Evolutionary conservation across 2,329 filamentous ascomycete species (phyloP).

Genomic region (Epichloe uncinata): DNA sequence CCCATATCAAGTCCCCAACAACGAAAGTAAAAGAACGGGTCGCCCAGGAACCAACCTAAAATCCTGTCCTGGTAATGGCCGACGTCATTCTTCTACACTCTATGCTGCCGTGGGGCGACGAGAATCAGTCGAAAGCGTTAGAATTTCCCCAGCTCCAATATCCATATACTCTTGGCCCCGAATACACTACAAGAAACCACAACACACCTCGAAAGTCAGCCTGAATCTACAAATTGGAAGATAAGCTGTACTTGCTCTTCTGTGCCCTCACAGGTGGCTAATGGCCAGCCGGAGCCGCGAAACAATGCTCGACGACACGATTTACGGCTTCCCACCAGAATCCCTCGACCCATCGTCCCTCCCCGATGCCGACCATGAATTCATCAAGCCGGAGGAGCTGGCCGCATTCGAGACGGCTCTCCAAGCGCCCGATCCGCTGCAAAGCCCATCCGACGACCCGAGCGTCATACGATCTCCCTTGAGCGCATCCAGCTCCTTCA

Average conservation of each 20-base stretch:
- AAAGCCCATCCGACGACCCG: constrained; percentile 43
- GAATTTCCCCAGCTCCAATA: too few relatives aligned
- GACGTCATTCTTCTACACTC: constrained; percentile 1
- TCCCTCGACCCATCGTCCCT: constrained; percentile 56
- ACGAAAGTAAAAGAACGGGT: not conserved
- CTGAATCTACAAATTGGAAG: not conserved
- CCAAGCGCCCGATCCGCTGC: constrained; percentile 63
- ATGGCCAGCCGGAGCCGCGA: constrained; percentile 2
- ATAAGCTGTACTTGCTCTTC: not conserved
- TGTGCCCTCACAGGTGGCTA: not conserved
- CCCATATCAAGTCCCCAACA: not conserved
- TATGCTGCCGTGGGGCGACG: not conserved
- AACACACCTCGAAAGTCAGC: too few relatives aligned
- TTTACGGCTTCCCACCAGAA: constrained; percentile 45
- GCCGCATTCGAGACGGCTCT: constrained; percentile 70
- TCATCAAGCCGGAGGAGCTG: constrained; percentile 59
- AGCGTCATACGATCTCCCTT: constrained; percentile 28
- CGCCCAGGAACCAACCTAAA: too few relatives aligned
- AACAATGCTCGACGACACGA: constrained; percentile 14
- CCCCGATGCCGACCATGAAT: constrained; percentile 70
- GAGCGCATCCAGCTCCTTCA: constrained; percentile 24
- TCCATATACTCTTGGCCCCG: too few relatives aligned
- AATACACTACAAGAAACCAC: too few relatives aligned
- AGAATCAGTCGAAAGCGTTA: not conserved
- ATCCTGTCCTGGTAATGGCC: not conserved